These are phyloP conservation scores for Lonicera japonica DNA, from an alignment of 129 eudicot genomes.

Conservation along the genomic window DNA sequence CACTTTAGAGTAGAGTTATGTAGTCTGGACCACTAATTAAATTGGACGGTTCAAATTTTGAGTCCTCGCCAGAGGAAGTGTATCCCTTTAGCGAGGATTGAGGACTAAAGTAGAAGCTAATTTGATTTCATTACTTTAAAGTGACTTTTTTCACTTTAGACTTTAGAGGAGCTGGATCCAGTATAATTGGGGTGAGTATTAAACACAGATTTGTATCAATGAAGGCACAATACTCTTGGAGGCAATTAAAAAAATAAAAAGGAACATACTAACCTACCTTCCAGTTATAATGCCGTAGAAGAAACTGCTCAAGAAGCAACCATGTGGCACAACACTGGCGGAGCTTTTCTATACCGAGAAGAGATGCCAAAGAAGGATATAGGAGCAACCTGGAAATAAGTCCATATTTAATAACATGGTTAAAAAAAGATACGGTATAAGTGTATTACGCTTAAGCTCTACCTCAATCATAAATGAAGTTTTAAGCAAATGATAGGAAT, in stretches of 20 bases:
- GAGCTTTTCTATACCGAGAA: conserved; percentile 94
- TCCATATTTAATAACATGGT: conserved; percentile 6
- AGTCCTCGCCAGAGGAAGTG: no score
- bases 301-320: conserved; percentile 96
- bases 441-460: not conserved
- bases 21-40: not conserved
- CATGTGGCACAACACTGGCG: conserved; percentile 94
- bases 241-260: not conserved
- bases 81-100: no score
- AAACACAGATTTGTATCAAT: not conserved
- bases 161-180: no score
- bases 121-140: no score
- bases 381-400: conserved; percentile 66
- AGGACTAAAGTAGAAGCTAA: no score
- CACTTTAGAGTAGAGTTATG: no score
- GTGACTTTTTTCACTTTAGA: no score
- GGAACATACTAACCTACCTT: conserved; percentile 44
- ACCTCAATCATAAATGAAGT: conserved; percentile 1
- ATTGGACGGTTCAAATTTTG: no score
- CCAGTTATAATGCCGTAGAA: conserved; percentile 75
- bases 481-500: not conserved
- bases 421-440: not conserved
- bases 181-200: no score
- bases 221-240: not conserved
- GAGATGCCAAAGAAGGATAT: conserved; percentile 90